Evolutionary conservation across 768 basidiomycete genomes (phyloP).

Genomic region (Auriscalpium microsporum): DNA sequence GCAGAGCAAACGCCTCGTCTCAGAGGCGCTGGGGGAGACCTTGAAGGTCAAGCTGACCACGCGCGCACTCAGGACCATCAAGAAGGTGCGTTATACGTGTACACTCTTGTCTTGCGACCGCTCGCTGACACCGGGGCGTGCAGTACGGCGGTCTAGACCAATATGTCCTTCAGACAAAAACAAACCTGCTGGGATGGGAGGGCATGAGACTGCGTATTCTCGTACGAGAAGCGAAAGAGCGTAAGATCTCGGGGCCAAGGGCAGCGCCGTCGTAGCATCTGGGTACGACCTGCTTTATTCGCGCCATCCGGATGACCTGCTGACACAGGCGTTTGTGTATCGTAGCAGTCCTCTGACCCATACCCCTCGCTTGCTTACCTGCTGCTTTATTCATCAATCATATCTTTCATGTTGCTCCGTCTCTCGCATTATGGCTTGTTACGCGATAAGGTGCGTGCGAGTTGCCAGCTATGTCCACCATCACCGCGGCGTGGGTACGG

Average conservation of each 20-base stretch:
- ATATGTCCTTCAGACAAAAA: slow-evolving; percentile 34
- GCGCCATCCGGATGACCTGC: too few species aligned
- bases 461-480: too few species aligned
- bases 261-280: too few species aligned
- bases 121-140: not conserved
- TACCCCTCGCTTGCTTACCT: too few species aligned
- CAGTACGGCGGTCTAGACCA: slow-evolving; percentile 29
- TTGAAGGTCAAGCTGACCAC: slow-evolving; percentile 68
- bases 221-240: slow-evolving; percentile 23
- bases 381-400: too few species aligned
- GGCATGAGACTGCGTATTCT: slow-evolving; percentile 33
- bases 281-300: too few species aligned
- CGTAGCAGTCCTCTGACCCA: too few species aligned
- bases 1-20: slow-evolving; percentile 65
- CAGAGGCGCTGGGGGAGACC: slow-evolving; percentile 49
- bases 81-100: slow-evolving; percentile 47
- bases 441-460: too few species aligned
- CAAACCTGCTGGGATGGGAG: slow-evolving; percentile 31
- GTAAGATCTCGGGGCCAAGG: not conserved
- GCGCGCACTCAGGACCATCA: slow-evolving; percentile 69
- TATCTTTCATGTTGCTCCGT: too few species aligned
- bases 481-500: too few species aligned
- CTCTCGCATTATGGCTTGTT: too few species aligned
- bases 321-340: too few species aligned
- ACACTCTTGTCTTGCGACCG: not conserved